Base-by-base conservation (phyloP, 2,329 filamentous ascomycete species). In the Colletotrichum spaethianum region DNA sequence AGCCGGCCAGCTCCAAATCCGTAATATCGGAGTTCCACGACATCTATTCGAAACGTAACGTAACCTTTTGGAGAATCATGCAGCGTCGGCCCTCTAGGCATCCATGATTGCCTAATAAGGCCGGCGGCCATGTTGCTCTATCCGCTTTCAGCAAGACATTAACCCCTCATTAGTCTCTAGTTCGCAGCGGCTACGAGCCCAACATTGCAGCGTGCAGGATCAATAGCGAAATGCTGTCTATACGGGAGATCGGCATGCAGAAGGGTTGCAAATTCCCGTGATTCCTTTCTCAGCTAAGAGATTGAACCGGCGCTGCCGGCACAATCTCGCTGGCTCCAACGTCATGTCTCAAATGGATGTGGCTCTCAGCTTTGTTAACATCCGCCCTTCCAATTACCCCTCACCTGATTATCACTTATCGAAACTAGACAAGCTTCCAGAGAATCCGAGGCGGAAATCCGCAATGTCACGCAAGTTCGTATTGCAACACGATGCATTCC, bases 131-230 rank as follows among this genome's bases (percentile, higher is more conserved):
- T 56, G 67, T 4, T 55, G 6, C 23, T 36, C 31, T 18, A 26
- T 12, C 55, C 63, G 67, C 67, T 56, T 61, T 53, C 33, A 52
- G 55, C 23, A 31, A 60, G 50, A 40, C 38, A 38, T 59, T 31
- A 33, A 4, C 40, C 46, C 5, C 16, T 14, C n/a, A 23, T 26
- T 16, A 14, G 46, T 20, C 38, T 36, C n/a, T n/a, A 42, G 55
- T 40, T 31, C 59, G 68, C 63, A 62, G 60, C 63, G 63, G 67
- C 38, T 38, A 20, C 31, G 62, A 48, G 63, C 67, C 60, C 67
- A 44, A 23, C 26, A 18, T 61, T 48, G 38, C 40, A 44, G 42
- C 46, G 44, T 50, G 52, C 31, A 55, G 63, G 42, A 38, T 59
- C 38, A 20, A 38, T 46, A 50, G 33, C 31, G 38, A 55, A 36